Evolutionary conservation across 1,284 basidiomycete genomes (phyloP), one percentile per base, ranked within the genome.

Genomic region (Fomitopsis palustris): DNA sequence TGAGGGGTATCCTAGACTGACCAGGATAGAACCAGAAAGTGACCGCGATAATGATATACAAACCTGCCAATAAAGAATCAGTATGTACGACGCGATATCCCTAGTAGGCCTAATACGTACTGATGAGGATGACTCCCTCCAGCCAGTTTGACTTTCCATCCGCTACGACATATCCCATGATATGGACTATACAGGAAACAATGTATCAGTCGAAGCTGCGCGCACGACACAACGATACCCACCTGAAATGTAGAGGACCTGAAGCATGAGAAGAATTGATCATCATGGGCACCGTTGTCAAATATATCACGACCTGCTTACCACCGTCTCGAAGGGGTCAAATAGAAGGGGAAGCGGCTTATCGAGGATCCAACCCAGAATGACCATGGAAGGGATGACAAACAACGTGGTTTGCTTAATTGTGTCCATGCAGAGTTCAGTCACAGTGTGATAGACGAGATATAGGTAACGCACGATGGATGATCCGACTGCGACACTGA

Each of bases 71-170:
- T n/a, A 12, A 3, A 19, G 25, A 31, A 6, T 51, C 37, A 58
- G 54, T 53, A 14, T n/a, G n/a, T n/a, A n/a, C n/a, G n/a, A n/a
- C n/a, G n/a, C n/a, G n/a, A n/a, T n/a, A n/a, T n/a, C n/a, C n/a
- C n/a, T n/a, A n/a, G n/a, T n/a, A n/a, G n/a, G n/a, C n/a, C n/a
- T n/a, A n/a, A n/a, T 10, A 66, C 69, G 42, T 51, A 74, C 73
- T 70, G 42, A 76, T 70, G 23, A 75, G 70, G 57, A 76, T 85
- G 67, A 86, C 79, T 4, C 89, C 89, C 69, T 90, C 87, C 0
- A 90, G 75, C 85, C 90, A 95, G 71, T 94, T 93, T 4, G 90
- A 92, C 70, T 92, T 88, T 31, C 92, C 93, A 70, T 95, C 92
- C 55, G 85, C 82, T 6, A 93, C 87, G 47, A 90, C 87, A 62